Conservation (phyloP, 345 rosid genomes). For the Tarenaya hassleriana region DNA sequence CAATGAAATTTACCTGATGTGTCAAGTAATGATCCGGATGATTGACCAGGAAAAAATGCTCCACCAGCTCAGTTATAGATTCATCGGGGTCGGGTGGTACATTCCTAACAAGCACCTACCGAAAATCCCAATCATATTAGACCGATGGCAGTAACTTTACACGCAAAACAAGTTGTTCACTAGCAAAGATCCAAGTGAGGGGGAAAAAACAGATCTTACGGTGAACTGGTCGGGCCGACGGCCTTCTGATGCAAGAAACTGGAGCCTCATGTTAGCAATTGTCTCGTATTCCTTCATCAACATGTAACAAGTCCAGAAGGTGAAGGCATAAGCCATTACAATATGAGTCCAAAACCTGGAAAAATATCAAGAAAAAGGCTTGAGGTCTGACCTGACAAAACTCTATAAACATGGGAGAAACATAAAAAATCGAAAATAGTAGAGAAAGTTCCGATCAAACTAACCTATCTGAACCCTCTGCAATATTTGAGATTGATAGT, state of each 20-base stretch:
- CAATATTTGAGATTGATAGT: slow-evolving; percentile 83
- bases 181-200: background rate
- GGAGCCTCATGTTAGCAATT: slow-evolving; percentile 76
- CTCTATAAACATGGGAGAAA: background rate
- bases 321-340: slow-evolving; percentile 73
- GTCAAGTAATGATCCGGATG: slow-evolving; percentile 75
- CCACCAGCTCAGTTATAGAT: slow-evolving; percentile 75
- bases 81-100: slow-evolving; percentile 77
- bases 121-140: slow-evolving; percentile 6
- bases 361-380: slow-evolving; percentile 5
- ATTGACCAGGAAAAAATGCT: slow-evolving; percentile 79
- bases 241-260: slow-evolving; percentile 67
- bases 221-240: slow-evolving; percentile 93
- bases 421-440: background rate
- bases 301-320: slow-evolving; percentile 85
- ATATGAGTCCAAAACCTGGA: slow-evolving; percentile 81
- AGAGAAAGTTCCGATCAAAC: background rate
- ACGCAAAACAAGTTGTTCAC: background rate
- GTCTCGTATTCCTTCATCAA: slow-evolving; percentile 73
- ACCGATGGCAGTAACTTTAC: background rate
- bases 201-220: slow-evolving; percentile 35
- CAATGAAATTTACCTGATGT: slow-evolving; percentile 45
- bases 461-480: slow-evolving; percentile 56
- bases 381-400: no score
- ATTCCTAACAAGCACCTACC: slow-evolving; percentile 73